Evolutionary conservation across 2,329 filamentous ascomycete species (phyloP), one percentile per base, ranked within the genome.

Genomic region (Fusarium lateritium): DNA sequence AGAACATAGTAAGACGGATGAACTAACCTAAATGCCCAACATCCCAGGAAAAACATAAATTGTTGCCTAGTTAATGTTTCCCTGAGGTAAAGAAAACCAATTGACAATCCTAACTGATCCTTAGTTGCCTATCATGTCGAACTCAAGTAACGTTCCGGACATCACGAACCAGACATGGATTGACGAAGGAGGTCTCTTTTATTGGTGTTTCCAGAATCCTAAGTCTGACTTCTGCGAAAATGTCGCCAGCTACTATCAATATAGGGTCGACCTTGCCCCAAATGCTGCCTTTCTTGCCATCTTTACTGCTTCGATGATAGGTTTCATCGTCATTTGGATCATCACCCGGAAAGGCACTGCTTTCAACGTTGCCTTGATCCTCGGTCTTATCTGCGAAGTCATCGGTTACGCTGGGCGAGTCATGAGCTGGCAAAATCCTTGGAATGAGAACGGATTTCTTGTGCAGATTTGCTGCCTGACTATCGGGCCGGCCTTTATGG

Each of bases 381-480:
- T 84, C 1, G 89, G 89, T 8, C 80, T 86, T 19, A 49, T 84
- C 40, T 80, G 83, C 33, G 89, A 91, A 76, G 77, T 89, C 15
- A 67, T 89, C 24, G 89, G 89, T 13, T 91, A 92, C 67, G 78
- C 76, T 1, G 89, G 85, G 4, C 83, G 90, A 11, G 78, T 91
- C 33, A 79, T 85, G 71, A 84, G 87, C 73, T 84, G 83, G 73
- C 50, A 83, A 38, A 84, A 91, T 71, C 83, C 83, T 5, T 90
- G 83, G 80, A 68, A 71, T n/a, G 75, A 82, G 65, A 75, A 78
- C 40, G 78, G 80, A 21, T 87, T 87, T 76, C 72, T 86, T 56
- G 85, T 89, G 38, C 88, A 91, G 75, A 85, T 89, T 38, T 83
- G 86, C 73, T 87, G 85, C 67, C 81, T 92, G 58, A 91, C 89